phyloP scores from a whole-genome alignment of 1,139 yeast genomes.

The Groenewaldozyma sp. region DNA sequence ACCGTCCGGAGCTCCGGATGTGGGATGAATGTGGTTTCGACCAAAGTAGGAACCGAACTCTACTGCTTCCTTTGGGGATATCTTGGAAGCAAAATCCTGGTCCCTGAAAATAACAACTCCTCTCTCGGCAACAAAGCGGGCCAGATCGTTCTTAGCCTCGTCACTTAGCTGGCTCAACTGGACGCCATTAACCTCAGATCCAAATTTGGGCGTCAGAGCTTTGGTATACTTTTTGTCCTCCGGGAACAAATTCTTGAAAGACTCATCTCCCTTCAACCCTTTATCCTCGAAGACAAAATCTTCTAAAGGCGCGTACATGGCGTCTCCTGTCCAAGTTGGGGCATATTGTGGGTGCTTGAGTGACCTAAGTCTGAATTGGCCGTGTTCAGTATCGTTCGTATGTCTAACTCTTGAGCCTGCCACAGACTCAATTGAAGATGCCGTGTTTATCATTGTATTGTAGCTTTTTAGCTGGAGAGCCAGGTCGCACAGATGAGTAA shows the following conservation, averaged over 20 bases:
- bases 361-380: background rate
- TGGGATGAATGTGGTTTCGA: constrained; percentile 55
- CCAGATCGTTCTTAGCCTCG: constrained; percentile 53
- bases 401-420: constrained; percentile 1
- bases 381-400: background rate
- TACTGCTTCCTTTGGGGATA: constrained; percentile 42
- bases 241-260: constrained; percentile 23
- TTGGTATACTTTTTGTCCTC: constrained; percentile 17
- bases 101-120: constrained; percentile 60
- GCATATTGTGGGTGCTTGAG: constrained; percentile 33
- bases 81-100: constrained; percentile 47
- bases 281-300: constrained; percentile 30
- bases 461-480: too few species aligned
- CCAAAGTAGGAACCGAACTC: constrained; percentile 47
- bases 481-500: too few species aligned
- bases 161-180: constrained; percentile 46
- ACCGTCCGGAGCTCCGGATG: constrained; percentile 56
- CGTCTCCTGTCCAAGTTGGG: constrained; percentile 42
- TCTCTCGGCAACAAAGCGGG: constrained; percentile 52
- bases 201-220: constrained; percentile 48
- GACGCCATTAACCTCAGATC: constrained; percentile 49
- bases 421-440: constrained; percentile 1
- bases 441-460: background rate
- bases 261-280: constrained; percentile 29
- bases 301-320: constrained; percentile 33